Conservation (phyloP, 257 asterid species). For the Coffea canephora region DNA sequence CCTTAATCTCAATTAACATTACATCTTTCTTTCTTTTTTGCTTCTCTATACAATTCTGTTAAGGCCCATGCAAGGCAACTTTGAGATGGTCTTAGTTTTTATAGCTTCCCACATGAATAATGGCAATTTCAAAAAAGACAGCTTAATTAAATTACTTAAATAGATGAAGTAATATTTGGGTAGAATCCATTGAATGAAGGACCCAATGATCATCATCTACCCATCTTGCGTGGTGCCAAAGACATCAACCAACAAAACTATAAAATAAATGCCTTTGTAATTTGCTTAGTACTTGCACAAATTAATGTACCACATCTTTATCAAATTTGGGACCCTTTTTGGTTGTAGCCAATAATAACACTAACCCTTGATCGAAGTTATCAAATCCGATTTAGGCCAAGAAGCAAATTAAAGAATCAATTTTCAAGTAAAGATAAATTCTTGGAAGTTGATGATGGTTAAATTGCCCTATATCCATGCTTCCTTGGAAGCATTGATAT, state of each 20-base stretch:
- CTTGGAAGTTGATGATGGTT: too few species aligned
- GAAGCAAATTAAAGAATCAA: not conserved
- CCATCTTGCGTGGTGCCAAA: not conserved
- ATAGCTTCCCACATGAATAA: not conserved
- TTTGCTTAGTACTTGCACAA: not conserved
- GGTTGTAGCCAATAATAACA: not conserved
- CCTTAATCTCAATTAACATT: not conserved
- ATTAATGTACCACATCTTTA: not conserved
- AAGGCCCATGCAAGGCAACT: not conserved
- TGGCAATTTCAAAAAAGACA: not conserved
- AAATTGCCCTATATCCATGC: too few species aligned
- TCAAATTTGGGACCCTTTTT: not conserved
- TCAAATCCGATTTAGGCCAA: not conserved
- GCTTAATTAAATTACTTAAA: not conserved
- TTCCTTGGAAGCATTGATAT: too few species aligned
- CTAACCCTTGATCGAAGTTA: not conserved
- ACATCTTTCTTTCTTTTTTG: not conserved
- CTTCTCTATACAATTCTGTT: not conserved
- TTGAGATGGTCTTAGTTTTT: not conserved
- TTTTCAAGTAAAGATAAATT: too few species aligned
- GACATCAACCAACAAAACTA: not conserved
- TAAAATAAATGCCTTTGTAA: not conserved
- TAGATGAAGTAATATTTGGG: not conserved
- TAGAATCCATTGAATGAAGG: not conserved
- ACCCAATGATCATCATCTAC: constrained; percentile 1